These are phyloP conservation scores for Podaxis rugospora DNA, from an alignment of 768 basidiomycete species.

Conservation along the genomic window DNA sequence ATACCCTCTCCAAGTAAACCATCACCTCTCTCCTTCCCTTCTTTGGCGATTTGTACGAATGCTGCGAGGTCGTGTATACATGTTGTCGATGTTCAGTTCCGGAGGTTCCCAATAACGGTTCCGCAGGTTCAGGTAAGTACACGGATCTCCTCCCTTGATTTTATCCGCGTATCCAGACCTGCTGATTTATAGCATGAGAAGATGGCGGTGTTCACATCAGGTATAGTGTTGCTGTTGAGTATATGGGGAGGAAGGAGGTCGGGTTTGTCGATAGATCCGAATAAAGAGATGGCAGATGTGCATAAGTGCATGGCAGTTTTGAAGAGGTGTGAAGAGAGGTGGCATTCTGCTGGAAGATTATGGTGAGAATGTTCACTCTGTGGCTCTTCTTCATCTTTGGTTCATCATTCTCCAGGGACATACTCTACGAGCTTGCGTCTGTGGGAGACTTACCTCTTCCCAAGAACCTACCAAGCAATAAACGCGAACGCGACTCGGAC, in stretches of 20 bases:
- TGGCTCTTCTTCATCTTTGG: background rate
- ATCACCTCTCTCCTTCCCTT: slow-evolving; percentile 51
- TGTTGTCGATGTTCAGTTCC: slow-evolving; percentile 58
- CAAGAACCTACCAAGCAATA: slow-evolving; percentile 48
- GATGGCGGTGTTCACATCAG: slow-evolving; percentile 41
- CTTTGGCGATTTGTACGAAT: slow-evolving; percentile 72
- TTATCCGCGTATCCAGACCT: background rate
- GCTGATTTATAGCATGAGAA: background rate
- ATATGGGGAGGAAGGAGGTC: slow-evolving; percentile 61
- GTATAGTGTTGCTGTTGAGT: slow-evolving; percentile 59
- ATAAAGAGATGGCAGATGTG: slow-evolving; percentile 60
- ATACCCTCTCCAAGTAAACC: slow-evolving; percentile 55
- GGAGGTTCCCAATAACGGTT: slow-evolving; percentile 24
- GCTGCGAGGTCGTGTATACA: slow-evolving; percentile 82
- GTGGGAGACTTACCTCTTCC: slow-evolving; percentile 71
- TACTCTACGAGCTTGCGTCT: slow-evolving; percentile 67
- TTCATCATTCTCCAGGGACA: slow-evolving; percentile 43
- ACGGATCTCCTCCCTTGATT: background rate
- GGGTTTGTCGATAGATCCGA: slow-evolving; percentile 42
- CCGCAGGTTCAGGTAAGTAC: slow-evolving; percentile 27
- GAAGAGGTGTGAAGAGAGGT: slow-evolving; percentile 34
- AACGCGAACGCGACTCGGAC: slow-evolving; percentile 62
- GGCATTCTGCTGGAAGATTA: slow-evolving; percentile 40
- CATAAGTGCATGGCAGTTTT: slow-evolving; percentile 58
- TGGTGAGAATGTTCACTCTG: slow-evolving; percentile 26